Evolutionary conservation across 495 filamentous ascomycete species (phyloP), one percentile per base, ranked within the genome.

Genomic region (Neurospora terricola): DNA sequence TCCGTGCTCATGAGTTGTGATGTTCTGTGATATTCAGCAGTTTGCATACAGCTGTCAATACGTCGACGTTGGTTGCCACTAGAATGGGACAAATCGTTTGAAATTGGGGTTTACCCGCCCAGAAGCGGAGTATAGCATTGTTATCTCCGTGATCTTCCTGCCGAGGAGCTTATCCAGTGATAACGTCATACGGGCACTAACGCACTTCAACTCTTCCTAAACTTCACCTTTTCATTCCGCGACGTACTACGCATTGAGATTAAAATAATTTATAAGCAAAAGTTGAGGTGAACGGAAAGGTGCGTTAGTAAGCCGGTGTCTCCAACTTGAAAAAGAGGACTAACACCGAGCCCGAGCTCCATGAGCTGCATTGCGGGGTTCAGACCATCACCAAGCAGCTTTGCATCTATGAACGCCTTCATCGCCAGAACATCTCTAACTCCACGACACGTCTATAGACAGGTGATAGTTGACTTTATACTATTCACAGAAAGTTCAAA

Each of bases 331-430:
- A 6, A 10, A 54, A 62, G 14, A 34, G 54, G 9, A 27, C 54
- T 66, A 34, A 66, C 54, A 66, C 7, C 7, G 27, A 62, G 43
- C n/a, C 8, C 0, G n/a, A 54, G 27, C 54, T 66, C 23, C 6
- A 5, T 0, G 54, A 66, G 54, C 54, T 66, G 18, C 27, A 5
- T 3, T 66, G 54, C 54, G 54, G 54, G 54, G 54, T 18, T 4
- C 54, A 66, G 54, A 34, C 54, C 54, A 66, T 66, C 54, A 62
- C 54, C 54, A 34, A 66, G 4, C 54, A 34, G 27, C 36, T 73
- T 68, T 39, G 54, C 54, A 54, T 76, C 70, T 54, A 84, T 84
- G 82, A 79, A 74, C 75, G 69, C 76, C 71, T 75, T 79, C 73
- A 75, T 45, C 72, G 68, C 77, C 70, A 74, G 72, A 70, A 79